Conservation (phyloP, 805 yeast genomes). For the Wickerhamiella kurtzmanii region DNA sequence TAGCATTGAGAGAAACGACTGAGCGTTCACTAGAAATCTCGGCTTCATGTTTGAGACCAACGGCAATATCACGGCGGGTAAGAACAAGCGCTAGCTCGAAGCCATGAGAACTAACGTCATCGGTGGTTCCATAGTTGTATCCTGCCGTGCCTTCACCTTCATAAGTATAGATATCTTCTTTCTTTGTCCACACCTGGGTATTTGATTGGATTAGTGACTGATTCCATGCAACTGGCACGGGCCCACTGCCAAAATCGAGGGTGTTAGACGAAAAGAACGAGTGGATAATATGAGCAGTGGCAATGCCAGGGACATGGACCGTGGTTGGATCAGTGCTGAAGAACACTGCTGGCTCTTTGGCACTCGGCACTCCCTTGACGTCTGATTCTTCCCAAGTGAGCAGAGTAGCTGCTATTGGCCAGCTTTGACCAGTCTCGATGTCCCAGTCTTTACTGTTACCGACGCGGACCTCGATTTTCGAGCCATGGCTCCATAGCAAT, state of each 20-base stretch:
- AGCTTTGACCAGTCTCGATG: constrained; percentile 12
- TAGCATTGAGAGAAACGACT: background rate
- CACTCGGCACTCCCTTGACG: constrained; percentile 18
- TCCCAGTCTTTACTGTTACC: constrained; percentile 18
- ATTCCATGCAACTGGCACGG: background rate
- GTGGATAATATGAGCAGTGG: background rate
- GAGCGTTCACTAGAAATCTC: background rate
- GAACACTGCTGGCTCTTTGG: background rate
- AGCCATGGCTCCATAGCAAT: constrained; percentile 39
- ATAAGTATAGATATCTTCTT: background rate
- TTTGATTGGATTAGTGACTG: background rate
- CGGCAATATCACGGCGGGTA: background rate
- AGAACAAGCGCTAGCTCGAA: background rate
- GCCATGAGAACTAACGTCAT: background rate
- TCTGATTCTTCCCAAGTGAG: constrained; percentile 21
- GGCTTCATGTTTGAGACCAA: background rate
- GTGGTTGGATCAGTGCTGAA: background rate
- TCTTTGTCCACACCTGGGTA: background rate
- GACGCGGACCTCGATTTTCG: constrained; percentile 41
- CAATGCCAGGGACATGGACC: background rate
- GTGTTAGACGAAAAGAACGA: background rate
- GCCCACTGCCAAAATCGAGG: background rate
- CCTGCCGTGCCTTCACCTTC: too few relatives aligned
- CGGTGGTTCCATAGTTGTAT: too few relatives aligned
- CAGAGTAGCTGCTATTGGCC: constrained; percentile 23